Evolutionary conservation across 176 grass and related monocot genomes (phyloP), one percentile per base, ranked within the genome.

Genomic region (Carex parvula): DNA sequence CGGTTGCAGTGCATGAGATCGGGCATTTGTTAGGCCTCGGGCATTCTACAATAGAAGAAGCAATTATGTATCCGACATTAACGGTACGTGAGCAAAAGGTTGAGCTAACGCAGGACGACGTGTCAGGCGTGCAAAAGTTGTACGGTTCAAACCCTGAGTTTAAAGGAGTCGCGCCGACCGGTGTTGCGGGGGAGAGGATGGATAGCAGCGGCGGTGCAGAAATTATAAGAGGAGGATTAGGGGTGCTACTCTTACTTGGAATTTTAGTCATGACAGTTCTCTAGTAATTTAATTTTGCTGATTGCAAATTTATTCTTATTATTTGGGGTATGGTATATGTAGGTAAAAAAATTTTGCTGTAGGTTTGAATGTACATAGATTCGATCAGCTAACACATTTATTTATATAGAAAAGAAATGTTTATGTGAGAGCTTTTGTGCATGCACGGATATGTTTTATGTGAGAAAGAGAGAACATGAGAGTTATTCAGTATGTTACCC

Each of bases 1-100:
- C 95, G 1, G 95, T 98, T 63, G 95, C 91, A 2, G 96, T 99
- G 86, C 96, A 99, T 81, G 96, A 99, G 87, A 99, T 99, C 67
- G 96, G 93, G 0, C 96, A 99, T 84, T 87, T 99, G 55, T 89
- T 99, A 10, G 96, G 96, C 12, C 88, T 99, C 0, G 93, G 88
- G 6, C 93, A 99, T 93, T 85, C 93, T n/a, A 26, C 85, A 21
- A 86, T 84, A 65, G 8, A 26, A 61, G 79, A 21, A 11, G 85
- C 96, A 83, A 91, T 99, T 84, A 99, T 94, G 96, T 99, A 87
- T 85, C 96, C 96, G 21, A 86, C 85, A 63, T 84, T 99, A 63
- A 89, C 81, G 15, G 90, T 90, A 44, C 73, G 66, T 30, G 88
- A 90, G 35, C 85, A 53, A 80, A 99, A 92, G 89, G 93, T 99